These are phyloP conservation scores for Phlyctochytrium arcticum DNA, from an alignment of 192 early-diverging fungal genomes.

Conservation along the genomic window DNA sequence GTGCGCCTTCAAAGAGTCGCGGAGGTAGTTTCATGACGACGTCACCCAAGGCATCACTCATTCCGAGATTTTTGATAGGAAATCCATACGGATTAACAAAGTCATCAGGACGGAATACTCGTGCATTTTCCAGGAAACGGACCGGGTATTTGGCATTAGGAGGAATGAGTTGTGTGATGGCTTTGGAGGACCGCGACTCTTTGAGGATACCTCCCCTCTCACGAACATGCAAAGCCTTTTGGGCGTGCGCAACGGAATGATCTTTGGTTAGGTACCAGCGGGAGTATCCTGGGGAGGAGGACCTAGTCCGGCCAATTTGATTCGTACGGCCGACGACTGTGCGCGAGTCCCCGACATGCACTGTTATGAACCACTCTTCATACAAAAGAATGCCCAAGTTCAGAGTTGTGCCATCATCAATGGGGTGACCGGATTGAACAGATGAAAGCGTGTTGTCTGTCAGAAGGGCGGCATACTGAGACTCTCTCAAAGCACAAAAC, in stretches of 20 bases:
- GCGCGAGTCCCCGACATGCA: conserved; percentile 21
- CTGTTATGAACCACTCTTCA: not conserved
- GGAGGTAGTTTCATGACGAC: conserved; percentile 22
- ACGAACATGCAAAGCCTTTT: not conserved
- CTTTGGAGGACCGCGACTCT: not conserved
- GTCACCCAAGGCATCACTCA: conserved; percentile 25
- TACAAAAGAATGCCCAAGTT: not conserved
- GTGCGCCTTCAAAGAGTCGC: conserved; percentile 6
- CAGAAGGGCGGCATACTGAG: not conserved
- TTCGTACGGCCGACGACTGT: conserved; percentile 2
- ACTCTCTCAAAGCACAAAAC: conserved; percentile 14
- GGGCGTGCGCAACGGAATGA: conserved; percentile 7
- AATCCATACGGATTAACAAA: conserved; percentile 10
- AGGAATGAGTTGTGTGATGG: not conserved
- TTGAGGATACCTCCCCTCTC: conserved; percentile 5
- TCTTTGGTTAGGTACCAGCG: conserved; percentile 6
- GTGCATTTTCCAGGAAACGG: conserved; percentile 1
- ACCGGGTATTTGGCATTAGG: not conserved
- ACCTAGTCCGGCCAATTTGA: not conserved
- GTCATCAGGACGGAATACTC: conserved; percentile 9
- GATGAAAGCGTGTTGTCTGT: not conserved
- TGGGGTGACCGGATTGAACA: not conserved
- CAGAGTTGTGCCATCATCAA: conserved; percentile 25
- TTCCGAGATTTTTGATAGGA: conserved; percentile 1
- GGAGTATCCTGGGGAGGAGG: not conserved